Evolutionary conservation across 75 land plant species (phyloP), one percentile per base, ranked within the genome.

Genomic region (Cupressus sempervirens): DNA sequence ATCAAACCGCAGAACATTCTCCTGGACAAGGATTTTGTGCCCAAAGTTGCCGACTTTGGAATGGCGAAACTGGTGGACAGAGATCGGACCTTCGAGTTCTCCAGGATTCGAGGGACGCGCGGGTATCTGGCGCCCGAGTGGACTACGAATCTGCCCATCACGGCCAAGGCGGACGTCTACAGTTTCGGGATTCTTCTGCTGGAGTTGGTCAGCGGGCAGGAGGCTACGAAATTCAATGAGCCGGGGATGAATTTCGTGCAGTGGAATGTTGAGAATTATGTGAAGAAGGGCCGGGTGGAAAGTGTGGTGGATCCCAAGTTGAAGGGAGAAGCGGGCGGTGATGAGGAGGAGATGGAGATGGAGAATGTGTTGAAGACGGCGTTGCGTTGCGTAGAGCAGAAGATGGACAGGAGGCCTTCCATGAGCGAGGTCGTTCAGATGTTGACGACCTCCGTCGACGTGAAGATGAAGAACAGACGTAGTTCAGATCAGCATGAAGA

Each of bases 71-170:
- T 50, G 15, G 15, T 50, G 0, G 88, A 80, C 54, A 88, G 89
- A 72, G 92, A 92, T 80, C 88, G 88, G 40, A 83, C 83, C 18
- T 85, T 87, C 58, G 87, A 70, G 38, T 82, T 95, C 88, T 88
- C 94, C 2, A 54, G 84, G 23, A 87, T 89, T 30, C 77, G 96
- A 38, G 96, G 95, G 30, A 93, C 93, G 11, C 88, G 88, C 0
- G 96, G 95, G 65, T 94, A 94, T 87, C 82, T 94, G 92, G 96
- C 96, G 13, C 94, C 94, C 11, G 96, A 94, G 72, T 90, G 92
- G 92, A 68, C 87, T 1, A 82, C 70, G 11, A 54, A 32, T 41
- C 85, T 85, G 53, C 53, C 53, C 53, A 50, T 50, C 53, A 50
- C 53, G 15, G 53, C 53, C 53, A 50, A 50, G 53, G 53, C 53